Evolutionary conservation across 2,329 filamentous ascomycete species (phyloP), one percentile per base, ranked within the genome.

Genomic region (Alternaria consortialis): DNA sequence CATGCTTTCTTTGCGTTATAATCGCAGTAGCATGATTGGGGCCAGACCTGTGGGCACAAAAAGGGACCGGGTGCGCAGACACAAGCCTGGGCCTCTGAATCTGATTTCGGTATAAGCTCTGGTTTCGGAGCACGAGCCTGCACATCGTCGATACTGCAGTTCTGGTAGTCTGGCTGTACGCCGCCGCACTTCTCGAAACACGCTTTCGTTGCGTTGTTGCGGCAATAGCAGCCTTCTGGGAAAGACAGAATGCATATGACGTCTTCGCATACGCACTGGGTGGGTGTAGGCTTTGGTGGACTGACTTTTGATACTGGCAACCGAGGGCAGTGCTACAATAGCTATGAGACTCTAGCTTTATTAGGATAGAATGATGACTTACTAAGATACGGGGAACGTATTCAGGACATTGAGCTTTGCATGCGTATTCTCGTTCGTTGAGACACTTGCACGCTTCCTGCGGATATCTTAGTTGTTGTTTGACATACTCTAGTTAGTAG

Each of bases 181-280:
- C 48, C 48, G 2, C 75, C 75, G 56, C 75, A 77, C 25, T 68
- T 70, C 2, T 72, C 46, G 43, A 64, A 74, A 51, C 75, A 77
- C 2, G 20, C 50, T 20, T 67, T 53, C 12, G 65, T 65, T 12
- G 57, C 63, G 23, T 51, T 60, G 39, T 74, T 73, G n/a, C 46
- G 48, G 48, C 75, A 77, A 56, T 71, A 56, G 57, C 75, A 77
- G 3, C 66, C 70, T 1, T 67, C 48, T 0, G 75, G 75, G 55
- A 64, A 76, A 23, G 64, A 50, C 57, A 68, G 64, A n/a, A 58
- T 47, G 50, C 74, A 76, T n/a, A 59, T 51, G 13, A 58, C 56
- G 12, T 52, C n/a, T 23, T 72, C 51, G 15, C 53, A 46, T 6
- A 55, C 42, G n/a, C 40, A 46, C 7, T 23, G 7, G 8, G 20